phyloP scores from a whole-genome alignment of 2,329 filamentous ascomycete genomes.

The Madurella mycetomatis region DNA sequence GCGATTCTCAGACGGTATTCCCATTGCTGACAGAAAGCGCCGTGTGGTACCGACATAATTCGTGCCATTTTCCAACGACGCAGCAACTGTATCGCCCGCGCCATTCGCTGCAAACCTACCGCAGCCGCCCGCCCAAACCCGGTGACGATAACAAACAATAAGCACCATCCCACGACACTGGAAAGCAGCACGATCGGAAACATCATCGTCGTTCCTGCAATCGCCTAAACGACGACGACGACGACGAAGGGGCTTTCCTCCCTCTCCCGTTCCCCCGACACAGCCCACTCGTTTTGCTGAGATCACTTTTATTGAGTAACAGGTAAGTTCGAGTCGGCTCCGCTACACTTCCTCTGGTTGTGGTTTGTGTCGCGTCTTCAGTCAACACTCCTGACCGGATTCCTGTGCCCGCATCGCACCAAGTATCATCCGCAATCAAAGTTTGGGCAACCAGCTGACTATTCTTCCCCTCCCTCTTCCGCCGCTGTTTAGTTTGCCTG shows the following conservation, averaged over 20 bases:
- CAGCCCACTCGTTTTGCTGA: constrained; percentile 22
- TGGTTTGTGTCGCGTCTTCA: constrained; percentile 1
- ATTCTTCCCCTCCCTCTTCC: constrained; percentile 5
- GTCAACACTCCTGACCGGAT: not conserved
- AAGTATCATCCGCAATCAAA: not conserved
- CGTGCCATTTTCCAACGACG: constrained; percentile 13
- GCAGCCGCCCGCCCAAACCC: constrained; percentile 17
- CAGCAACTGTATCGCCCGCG: constrained; percentile 7
- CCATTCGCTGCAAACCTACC: constrained; percentile 12
- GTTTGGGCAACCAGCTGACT: constrained; percentile 11
- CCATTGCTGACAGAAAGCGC: constrained; percentile 15
- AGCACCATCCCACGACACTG: constrained; percentile 10
- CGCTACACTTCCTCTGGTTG: constrained; percentile 3
- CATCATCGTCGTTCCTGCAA: constrained; percentile 2
- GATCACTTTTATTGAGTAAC: constrained; percentile 24
- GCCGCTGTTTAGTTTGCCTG: constrained; percentile 11
- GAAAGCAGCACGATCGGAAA: constrained; percentile 5
- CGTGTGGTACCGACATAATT: constrained; percentile 14
- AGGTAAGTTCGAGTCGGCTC: constrained; percentile 21
- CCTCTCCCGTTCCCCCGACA: constrained; percentile 12
- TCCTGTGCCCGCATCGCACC: not conserved
- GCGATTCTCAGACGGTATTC: constrained; percentile 12
- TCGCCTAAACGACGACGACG: constrained; percentile 10
- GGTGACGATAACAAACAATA: constrained; percentile 24
- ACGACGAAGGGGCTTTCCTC: constrained; percentile 30